phyloP scores from a whole-genome alignment of 257 asterid species.

The Salvia splendens region DNA sequence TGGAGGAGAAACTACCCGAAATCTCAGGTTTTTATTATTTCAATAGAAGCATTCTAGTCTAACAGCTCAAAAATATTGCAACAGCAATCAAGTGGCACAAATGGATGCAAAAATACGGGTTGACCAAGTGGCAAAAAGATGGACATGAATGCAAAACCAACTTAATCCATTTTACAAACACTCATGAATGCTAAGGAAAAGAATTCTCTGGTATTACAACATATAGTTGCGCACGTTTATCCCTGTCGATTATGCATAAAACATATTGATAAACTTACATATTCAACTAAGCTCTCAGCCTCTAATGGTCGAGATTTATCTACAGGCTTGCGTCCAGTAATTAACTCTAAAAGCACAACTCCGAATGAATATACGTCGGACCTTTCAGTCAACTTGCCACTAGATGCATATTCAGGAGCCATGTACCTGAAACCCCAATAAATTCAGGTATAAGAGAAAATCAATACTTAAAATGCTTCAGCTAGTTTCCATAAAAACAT shows the following conservation, averaged over 20 bases:
- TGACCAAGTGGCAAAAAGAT: not conserved
- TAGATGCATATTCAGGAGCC: conserved; percentile 94
- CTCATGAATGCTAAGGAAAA: conserved; percentile 7
- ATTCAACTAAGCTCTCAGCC: conserved; percentile 55
- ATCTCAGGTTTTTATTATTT: not conserved
- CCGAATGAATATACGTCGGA: conserved; percentile 70
- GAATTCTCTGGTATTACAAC: not conserved
- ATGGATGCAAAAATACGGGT: not conserved
- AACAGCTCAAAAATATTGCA: conserved; percentile 6
- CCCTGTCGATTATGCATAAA: not conserved
- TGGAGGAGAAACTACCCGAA: not conserved
- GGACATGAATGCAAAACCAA: conserved; percentile 6
- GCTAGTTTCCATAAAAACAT: conserved; percentile 16
- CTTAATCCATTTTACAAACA: not conserved
- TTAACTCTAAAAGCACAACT: conserved; percentile 54
- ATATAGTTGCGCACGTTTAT: not conserved
- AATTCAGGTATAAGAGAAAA: conserved; percentile 8
- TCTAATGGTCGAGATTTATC: conserved; percentile 43
- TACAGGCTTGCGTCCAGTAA: conserved; percentile 56
- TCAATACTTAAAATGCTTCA: conserved; percentile 18
- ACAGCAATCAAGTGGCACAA: conserved; percentile 8
- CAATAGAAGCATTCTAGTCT: conserved; percentile 13
- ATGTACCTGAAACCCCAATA: conserved; percentile 57
- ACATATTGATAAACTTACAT: conserved; percentile 52
- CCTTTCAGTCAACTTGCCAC: conserved; percentile 76